Evolutionary conservation across 1,284 basidiomycete species (phyloP), one percentile per base, ranked within the genome.

Genomic region (Grifola frondosa): DNA sequence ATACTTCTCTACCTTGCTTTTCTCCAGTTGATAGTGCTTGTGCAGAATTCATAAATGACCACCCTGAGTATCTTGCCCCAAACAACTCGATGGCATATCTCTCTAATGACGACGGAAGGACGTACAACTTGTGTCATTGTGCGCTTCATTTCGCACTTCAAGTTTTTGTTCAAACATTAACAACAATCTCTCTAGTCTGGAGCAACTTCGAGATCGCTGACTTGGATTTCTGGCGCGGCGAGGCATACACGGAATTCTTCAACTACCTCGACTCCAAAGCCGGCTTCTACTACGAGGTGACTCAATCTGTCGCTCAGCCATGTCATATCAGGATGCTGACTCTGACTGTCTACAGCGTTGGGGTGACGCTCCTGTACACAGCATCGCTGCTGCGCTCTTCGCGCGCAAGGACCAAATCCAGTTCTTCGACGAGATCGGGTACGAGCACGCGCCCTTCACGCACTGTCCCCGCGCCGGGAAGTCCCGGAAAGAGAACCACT

Each of bases 331-430:
- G 12, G 37, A 17, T 28, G 6, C 20, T 16, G 13, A 29, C 22
- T 42, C 22, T 37, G 3, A 20, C 23, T 13, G 44, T 20, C 23
- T 7, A 12, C 35, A 76, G 74, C 73, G 83, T 29, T 86, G 84
- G 84, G 88, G 87, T 30, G 88, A 91, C 59, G 90, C 89, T 1
- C 89, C 87, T 0, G 81, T 91, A 1, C 88, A 91, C 61, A 81
- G 79, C 33, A 86, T 91, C 40, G 87, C 77, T 9, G 85, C 78
- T 0, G 76, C 78, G 5, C 66, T 88, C 21, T 83, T 89, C 63
- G 71, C 75, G 10, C 67, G 67, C 22, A 80, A 76, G 50, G 70
- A 77, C 40, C 74, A 84, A 61, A 76, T 88, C 37, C 81, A 87
- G 54, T 85, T 84, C 65, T 86, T 87, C 63, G 67, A 75, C 47